A percentile compares a stretch with the other conserved stretches of the same genome.
Conservation (phyloP, 2,329 filamentous ascomycete genomes). For the Xylariaceae sp. region DNA sequence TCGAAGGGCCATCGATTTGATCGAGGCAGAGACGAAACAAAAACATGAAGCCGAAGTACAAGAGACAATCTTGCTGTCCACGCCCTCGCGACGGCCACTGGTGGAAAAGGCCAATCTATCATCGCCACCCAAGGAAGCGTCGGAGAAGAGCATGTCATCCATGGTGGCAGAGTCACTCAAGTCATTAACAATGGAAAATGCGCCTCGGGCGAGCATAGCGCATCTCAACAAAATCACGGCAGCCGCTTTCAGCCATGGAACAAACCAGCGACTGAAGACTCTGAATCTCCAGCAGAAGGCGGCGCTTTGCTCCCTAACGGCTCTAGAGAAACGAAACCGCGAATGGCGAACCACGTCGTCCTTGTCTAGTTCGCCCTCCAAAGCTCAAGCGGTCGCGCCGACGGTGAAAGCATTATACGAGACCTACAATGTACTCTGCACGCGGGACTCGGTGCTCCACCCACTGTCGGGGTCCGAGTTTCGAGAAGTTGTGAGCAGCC, state of each 20-base stretch:
- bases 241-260: constrained; percentile 85
- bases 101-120: constrained; percentile 78
- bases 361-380: constrained; percentile 54
- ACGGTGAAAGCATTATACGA: constrained; percentile 83
- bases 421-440: constrained; percentile 80
- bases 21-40: constrained; percentile 78
- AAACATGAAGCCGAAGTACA: constrained; percentile 65
- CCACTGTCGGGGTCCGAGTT: constrained; percentile 91
- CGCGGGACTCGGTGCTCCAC: constrained; percentile 81
- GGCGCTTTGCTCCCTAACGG: constrained; percentile 82
- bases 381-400: constrained; percentile 61
- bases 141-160: constrained; percentile 44
- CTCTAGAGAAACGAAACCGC: constrained; percentile 75
- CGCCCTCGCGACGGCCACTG: constrained; percentile 72
- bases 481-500: constrained; percentile 81
- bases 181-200: constrained; percentile 69
- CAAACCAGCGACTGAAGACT: constrained; percentile 76
- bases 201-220: constrained; percentile 82
- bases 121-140: constrained; percentile 42
- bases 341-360: constrained; percentile 42
- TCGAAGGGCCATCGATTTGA: constrained; percentile 80
- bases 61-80: constrained; percentile 56
- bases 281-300: constrained; percentile 97
- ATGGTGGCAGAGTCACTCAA: constrained; percentile 55
- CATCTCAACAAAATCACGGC: constrained; percentile 92